A percentile compares a stretch with the other conserved stretches of the same genome.
phyloP scores from a whole-genome alignment of 1,284 basidiomycete species.

The Sanghuangporus weigelae region DNA sequence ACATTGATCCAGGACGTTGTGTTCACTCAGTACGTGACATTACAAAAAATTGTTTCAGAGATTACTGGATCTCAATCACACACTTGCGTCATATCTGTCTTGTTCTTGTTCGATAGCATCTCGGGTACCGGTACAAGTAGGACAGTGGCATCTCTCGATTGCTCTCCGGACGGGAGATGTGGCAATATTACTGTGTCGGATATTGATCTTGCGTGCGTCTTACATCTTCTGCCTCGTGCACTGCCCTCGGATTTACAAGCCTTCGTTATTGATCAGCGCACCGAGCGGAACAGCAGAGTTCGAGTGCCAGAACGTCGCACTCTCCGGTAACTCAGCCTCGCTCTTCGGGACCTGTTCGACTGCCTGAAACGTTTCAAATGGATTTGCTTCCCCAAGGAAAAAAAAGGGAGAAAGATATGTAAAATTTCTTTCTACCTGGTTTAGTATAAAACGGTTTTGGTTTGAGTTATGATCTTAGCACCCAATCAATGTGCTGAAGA shows the following conservation, averaged over 20 bases:
- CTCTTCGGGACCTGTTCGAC: slow-evolving; percentile 29
- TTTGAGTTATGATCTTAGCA: not conserved
- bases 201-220: slow-evolving; percentile 32
- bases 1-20: slow-evolving; percentile 41
- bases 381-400: not conserved
- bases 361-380: slow-evolving; percentile 16
- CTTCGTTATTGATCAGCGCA: slow-evolving; percentile 21
- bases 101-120: slow-evolving; percentile 34
- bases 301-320: slow-evolving; percentile 29
- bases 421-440: not conserved
- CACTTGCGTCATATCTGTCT: not conserved
- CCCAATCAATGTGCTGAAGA: not conserved
- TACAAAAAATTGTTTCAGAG: not conserved
- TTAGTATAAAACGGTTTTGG: not conserved
- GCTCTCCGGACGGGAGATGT: slow-evolving; percentile 50
- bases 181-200: slow-evolving; percentile 45
- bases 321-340: slow-evolving; percentile 28
- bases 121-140: slow-evolving; percentile 51
- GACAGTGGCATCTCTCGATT: slow-evolving; percentile 50
- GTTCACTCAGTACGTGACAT: slow-evolving; percentile 18
- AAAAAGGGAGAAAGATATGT: not conserved
- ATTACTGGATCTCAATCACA: not conserved
- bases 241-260: not conserved
- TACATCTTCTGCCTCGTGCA: not conserved
- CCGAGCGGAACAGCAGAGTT: slow-evolving; percentile 28